A percentile compares a stretch with the other conserved stretches of the same genome.
phyloP scores from a whole-genome alignment of 371 early-diverging fungal species.

The Lichtheimia ornata region DNA sequence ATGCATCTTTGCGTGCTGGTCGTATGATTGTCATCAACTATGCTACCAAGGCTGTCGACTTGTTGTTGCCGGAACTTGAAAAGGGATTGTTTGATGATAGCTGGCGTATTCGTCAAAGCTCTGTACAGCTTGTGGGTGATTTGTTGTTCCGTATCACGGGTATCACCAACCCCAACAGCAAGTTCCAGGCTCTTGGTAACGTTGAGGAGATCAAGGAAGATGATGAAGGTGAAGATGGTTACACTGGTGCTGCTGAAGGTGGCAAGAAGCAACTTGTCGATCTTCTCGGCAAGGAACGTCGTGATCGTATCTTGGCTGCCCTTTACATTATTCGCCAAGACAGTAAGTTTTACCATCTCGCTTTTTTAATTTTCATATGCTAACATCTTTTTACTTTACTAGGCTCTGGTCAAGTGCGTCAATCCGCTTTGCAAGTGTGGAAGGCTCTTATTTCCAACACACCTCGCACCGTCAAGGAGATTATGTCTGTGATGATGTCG shows the following conservation, averaged over 20 bases:
- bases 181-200: slow-evolving; percentile 43
- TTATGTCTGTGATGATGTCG: slow-evolving; percentile 84
- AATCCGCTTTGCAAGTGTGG: slow-evolving; percentile 91
- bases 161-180: slow-evolving; percentile 60
- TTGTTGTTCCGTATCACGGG: slow-evolving; percentile 91
- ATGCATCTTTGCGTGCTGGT: slow-evolving; percentile 89
- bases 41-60: slow-evolving; percentile 84
- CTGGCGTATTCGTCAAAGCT: slow-evolving; percentile 96
- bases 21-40: slow-evolving; percentile 92
- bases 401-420: slow-evolving; percentile 83
- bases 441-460: slow-evolving; percentile 94
- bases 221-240: slow-evolving; percentile 57
- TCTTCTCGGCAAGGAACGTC: slow-evolving; percentile 86
- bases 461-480: slow-evolving; percentile 95
- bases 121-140: slow-evolving; percentile 95
- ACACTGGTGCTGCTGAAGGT: slow-evolving; percentile 59
- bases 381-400: slow-evolving; percentile 1
- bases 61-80: slow-evolving; percentile 91
- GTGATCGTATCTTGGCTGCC: slow-evolving; percentile 86
- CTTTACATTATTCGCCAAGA: slow-evolving; percentile 92
- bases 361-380: background rate
- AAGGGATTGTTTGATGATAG: slow-evolving; percentile 86
- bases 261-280: slow-evolving; percentile 72
- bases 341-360: slow-evolving; percentile 25
- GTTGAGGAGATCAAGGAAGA: slow-evolving; percentile 44